Evolutionary conservation across 805 yeast species (phyloP).

Genomic region (Yarrowia bubula): DNA sequence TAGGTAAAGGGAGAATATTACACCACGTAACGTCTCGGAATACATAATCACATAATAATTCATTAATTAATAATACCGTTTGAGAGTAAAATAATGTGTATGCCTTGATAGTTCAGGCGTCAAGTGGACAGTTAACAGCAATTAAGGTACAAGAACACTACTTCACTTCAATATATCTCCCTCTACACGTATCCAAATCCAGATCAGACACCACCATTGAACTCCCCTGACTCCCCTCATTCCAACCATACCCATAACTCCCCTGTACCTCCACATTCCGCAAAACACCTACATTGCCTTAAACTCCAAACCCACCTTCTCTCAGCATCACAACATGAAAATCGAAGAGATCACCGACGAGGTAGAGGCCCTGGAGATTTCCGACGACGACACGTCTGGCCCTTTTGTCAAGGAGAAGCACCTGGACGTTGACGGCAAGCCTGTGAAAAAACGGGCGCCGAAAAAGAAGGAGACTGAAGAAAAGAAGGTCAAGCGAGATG

Average conservation of each 20-base stretch:
- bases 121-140: no score
- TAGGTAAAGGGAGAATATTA: constrained; percentile 11
- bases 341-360: constrained; percentile 16
- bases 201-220: no score
- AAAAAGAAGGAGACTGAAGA: not conserved
- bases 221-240: no score
- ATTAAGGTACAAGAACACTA: no score
- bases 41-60: constrained; percentile 1
- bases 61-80: not conserved
- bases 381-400: constrained; percentile 20
- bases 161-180: no score
- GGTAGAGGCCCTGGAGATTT: not conserved
- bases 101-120: no score
- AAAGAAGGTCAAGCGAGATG: not conserved
- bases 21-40: no score
- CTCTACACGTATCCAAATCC: no score
- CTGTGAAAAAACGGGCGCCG: not conserved
- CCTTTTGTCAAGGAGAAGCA: constrained; percentile 22
- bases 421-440: constrained; percentile 6
- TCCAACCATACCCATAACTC: no score
- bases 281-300: not conserved
- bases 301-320: not conserved
- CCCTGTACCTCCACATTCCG: no score
- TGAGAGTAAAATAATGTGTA: no score
- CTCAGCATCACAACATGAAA: not conserved